Base-by-base conservation (phyloP, 2,329 filamentous ascomycete species). In the Diaporthe sp. region DNA sequence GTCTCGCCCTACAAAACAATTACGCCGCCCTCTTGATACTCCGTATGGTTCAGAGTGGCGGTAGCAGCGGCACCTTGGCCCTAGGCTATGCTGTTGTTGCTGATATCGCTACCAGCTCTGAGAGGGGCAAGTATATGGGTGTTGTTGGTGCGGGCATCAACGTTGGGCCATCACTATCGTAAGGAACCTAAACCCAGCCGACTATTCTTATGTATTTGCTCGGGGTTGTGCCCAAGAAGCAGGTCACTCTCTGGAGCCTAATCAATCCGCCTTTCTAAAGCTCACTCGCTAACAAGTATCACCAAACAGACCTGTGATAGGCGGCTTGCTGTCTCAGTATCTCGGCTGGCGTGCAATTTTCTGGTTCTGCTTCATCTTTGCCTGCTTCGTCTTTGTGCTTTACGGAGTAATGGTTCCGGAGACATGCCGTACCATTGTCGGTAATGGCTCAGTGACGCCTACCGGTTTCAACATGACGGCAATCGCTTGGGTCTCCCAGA, bases 91-190 rank as follows among this genome's bases (percentile, higher is more conserved):
- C 92, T 2, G 91, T 95, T 2, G 90, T 96, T 20, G 92, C 93
- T 0, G 94, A 97, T 79, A 88, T 95, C 7, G 88, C 92, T 0
- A 91, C 92, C 0, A 91, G 89, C 61, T 88, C 90, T 0, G 93
- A 96, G 82, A 87, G 94, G 79, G 94, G 94, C 3, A 90, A 88
- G 74, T 96, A 94, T 80, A 92, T 96, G 85, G 93, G 91, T 70
- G 89, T 92, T 76, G 90, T 92, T n/a, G 89, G 88, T 44, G 87
- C 87, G 5, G 91, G 89, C 22, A 85, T 89, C 72, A 90, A 92
- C 4, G 80, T 94, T 42, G 89, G 88, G 0, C 88, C 89, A 3
- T 84, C 89, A 0, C 73, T 91, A 6, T 88, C 90, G 65, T 70
- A 70, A 2, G 65, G 15, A 28, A 39, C 20, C 5, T 28, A 13